phyloP scores from a whole-genome alignment of 306 rosid species.

The Fragaria ananassa region DNA sequence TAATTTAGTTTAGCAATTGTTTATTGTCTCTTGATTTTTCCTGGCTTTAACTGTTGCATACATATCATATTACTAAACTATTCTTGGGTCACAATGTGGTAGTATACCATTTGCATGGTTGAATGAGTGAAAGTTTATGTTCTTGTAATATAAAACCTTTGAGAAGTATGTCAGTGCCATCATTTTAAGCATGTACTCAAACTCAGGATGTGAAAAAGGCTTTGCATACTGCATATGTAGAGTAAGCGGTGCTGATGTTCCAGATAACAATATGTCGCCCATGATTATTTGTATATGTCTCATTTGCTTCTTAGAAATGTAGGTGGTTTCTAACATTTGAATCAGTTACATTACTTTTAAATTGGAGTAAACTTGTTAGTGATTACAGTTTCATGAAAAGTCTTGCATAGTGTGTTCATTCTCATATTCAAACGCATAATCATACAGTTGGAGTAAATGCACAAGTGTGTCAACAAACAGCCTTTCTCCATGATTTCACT shows the following conservation, averaged over 20 bases:
- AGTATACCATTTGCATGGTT: not conserved
- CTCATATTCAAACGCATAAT: not conserved
- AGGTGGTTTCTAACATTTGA: not conserved
- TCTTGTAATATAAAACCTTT: not conserved
- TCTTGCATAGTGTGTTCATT: not conserved
- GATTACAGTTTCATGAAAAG: not conserved
- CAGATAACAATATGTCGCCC: not conserved
- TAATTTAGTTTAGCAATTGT: not conserved
- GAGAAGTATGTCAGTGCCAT: not conserved
- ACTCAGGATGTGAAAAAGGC: not conserved
- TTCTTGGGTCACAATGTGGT: not conserved
- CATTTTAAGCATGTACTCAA: not conserved
- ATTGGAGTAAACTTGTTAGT: not conserved
- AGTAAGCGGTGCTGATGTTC: not conserved
- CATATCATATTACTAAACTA: not conserved
- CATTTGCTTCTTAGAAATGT: not conserved
- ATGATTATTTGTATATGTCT: not conserved
- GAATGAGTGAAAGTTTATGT: not conserved
- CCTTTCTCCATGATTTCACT: not conserved
- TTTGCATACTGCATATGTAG: not conserved
- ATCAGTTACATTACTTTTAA: not conserved
- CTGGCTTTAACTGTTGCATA: not conserved
- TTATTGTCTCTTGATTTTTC: not conserved
- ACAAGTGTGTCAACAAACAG: not conserved
- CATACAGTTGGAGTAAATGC: not conserved